These are phyloP conservation scores for Saccharomyces kudriavzevii DNA, from an alignment of 805 yeast species.

Conservation along the genomic window DNA sequence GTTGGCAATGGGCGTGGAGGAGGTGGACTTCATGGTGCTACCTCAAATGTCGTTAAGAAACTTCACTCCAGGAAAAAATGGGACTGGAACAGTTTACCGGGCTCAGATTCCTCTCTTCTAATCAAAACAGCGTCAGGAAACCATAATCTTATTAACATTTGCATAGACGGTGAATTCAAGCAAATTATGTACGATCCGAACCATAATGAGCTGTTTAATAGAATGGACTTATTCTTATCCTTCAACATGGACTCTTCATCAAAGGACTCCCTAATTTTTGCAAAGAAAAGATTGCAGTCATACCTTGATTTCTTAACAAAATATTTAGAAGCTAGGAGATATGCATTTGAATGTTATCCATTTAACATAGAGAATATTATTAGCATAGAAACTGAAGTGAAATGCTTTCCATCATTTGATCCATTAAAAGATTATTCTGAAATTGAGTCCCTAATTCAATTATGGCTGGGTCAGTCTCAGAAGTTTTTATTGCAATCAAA, in stretches of 20 bases:
- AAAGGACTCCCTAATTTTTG: slow-evolving; percentile 14
- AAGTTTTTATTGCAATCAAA: slow-evolving; percentile 18
- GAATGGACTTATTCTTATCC: slow-evolving; percentile 20
- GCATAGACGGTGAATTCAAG: slow-evolving; percentile 20
- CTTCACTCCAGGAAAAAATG: slow-evolving; percentile 10
- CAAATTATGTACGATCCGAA: slow-evolving; percentile 21
- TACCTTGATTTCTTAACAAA: slow-evolving; percentile 14
- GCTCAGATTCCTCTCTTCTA: slow-evolving; percentile 12
- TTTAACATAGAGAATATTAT: slow-evolving; percentile 6
- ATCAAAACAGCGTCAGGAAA: slow-evolving; percentile 12
- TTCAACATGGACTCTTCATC: slow-evolving; percentile 20
- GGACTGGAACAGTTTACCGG: slow-evolving; percentile 25
- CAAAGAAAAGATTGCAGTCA: slow-evolving; percentile 19
- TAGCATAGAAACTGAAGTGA: slow-evolving; percentile 7
- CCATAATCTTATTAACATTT: slow-evolving; percentile 15
- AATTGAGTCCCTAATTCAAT: slow-evolving; percentile 15
- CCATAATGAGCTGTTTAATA: slow-evolving; percentile 17
- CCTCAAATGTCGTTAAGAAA: slow-evolving; percentile 11
- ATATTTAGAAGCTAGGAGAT: slow-evolving; percentile 15
- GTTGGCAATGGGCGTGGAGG: neutral
- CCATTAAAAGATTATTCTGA: slow-evolving; percentile 15
- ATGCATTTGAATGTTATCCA: slow-evolving; percentile 17
- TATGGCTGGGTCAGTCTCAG: slow-evolving; percentile 23
- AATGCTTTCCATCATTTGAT: slow-evolving; percentile 8
- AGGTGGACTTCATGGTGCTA: slow-evolving; percentile 13